Conservation (phyloP, 805 yeast species). For the Debaryomyces prosopidis region DNA sequence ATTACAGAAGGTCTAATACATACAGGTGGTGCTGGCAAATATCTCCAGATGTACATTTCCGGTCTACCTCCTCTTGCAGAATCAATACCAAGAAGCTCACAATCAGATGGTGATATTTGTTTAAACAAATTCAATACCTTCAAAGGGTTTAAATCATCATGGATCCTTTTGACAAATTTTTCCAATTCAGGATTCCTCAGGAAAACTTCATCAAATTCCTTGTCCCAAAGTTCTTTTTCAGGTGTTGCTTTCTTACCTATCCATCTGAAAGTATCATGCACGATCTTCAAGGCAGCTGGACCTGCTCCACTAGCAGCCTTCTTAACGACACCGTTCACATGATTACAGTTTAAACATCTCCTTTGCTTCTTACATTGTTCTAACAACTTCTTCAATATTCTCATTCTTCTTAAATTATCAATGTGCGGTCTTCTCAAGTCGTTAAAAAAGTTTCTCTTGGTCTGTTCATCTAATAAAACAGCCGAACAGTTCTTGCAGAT, state of each 20-base stretch:
- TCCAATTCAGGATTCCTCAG: constrained; percentile 84
- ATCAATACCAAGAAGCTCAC: constrained; percentile 90
- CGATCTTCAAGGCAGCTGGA: constrained; percentile 90
- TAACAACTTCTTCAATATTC: constrained; percentile 71
- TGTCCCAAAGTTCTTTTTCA: constrained; percentile 85
- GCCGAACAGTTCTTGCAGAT: constrained; percentile 89
- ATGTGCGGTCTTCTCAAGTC: constrained; percentile 86
- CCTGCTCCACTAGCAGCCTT: constrained; percentile 92
- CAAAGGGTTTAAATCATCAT: constrained; percentile 92
- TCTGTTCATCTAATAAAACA: constrained; percentile 69
- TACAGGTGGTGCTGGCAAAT: constrained; percentile 97
- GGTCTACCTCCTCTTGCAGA: constrained; percentile 89
- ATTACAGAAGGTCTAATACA: constrained; percentile 96
- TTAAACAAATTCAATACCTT: constrained; percentile 85
- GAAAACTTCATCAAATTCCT: constrained; percentile 76
- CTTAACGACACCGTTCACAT: constrained; percentile 94
- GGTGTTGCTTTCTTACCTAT: constrained; percentile 85
- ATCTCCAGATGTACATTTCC: constrained; percentile 95
- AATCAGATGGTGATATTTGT: constrained; percentile 81
- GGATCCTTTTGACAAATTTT: constrained; percentile 78
- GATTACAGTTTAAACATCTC: constrained; percentile 83
- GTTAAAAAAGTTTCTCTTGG: constrained; percentile 65
- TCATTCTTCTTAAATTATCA: constrained; percentile 92
- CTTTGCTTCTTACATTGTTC: constrained; percentile 97
- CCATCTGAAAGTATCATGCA: constrained; percentile 96